Evolutionary conservation across 331 rosid species (phyloP), one percentile per base, ranked within the genome.

Genomic region (Quercus phellos): DNA sequence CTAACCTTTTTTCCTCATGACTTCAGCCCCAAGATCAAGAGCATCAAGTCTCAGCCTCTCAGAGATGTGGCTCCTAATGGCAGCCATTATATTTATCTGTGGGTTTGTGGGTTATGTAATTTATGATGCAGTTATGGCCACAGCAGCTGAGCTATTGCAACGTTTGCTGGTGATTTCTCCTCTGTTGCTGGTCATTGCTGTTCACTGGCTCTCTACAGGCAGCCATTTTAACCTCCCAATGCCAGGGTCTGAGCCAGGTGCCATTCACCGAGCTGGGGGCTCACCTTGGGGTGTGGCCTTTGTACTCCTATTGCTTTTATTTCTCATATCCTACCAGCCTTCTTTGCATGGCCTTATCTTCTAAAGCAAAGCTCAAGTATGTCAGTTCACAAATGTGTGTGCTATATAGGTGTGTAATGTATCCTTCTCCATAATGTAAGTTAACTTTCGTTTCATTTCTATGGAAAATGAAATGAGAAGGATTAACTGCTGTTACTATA

Each of bases 201-300:
- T 89, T 78, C 96, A 89, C 70, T 90, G 93, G 88, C 93, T 90
- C 56, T 90, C 96, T 75, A 42, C 90, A 68, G 90, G 90, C 16
- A 75, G 78, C 70, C 90, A 85, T 24, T 68, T 90, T 61, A 90
- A 43, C 78, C 78, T 89, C 26, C 87, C 93, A 3, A 90, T 89
- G 32, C 91, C 96, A 14, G 93, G 93, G 89, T 90, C 91, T 70
- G 93, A 90, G 74, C 93, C 96, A 0, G 43, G 77, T 58, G 90
- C 93, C 43, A 89, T 90, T 67, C 91, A 89, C 73, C 81, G 88
- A 66, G 91, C 91, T 19, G 91, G 96, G 9, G 96, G 89, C 42
- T 90, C 96, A 13, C 93, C 96, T 53, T 89, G 93, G 91, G 96
- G 96, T 30, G 88, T 90, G 70, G 93, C 93, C 55, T 84, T 87